Percentiles rank a stretch among this genome's conserved stretches.
These are phyloP conservation scores for Boletus semigastroideus DNA, from an alignment of 1,284 basidiomycete species.

Conservation along the genomic window DNA sequence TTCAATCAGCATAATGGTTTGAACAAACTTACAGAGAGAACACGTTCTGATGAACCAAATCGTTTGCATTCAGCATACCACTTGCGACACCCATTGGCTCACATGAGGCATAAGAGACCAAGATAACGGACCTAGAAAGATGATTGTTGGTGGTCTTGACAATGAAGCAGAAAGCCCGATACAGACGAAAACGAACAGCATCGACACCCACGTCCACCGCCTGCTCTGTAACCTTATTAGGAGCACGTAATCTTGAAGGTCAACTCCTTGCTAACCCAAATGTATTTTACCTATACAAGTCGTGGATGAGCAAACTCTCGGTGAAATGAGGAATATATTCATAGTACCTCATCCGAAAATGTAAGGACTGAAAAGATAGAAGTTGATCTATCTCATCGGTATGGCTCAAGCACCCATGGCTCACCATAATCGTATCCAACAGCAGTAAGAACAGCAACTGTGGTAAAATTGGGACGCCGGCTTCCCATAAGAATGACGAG, in stretches of 20 bases:
- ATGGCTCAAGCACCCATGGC: not conserved
- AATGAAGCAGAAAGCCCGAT: not conserved
- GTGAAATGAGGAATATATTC: no score
- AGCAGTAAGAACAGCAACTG: not conserved
- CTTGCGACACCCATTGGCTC: no score
- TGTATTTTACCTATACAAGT: not conserved
- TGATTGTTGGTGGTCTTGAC: not conserved
- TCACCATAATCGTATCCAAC: constrained; percentile 5
- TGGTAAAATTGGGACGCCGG: not conserved
- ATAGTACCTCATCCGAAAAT: not conserved
- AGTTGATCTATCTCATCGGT: no score
- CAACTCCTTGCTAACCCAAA: not conserved
- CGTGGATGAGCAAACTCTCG: not conserved
- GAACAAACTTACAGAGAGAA: no score
- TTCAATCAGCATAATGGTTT: no score
- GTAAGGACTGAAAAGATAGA: not conserved
- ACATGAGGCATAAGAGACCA: not conserved
- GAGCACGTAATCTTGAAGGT: not conserved
- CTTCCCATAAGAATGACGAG: not conserved
- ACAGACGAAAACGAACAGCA: constrained; percentile 2
- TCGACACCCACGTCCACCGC: constrained; percentile 2
- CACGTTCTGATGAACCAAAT: no score
- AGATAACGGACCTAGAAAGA: not conserved
- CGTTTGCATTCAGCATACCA: no score
- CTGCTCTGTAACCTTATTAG: not conserved